Conservation (phyloP, 305 asterid genomes). For the Ilex paraguariensis region DNA sequence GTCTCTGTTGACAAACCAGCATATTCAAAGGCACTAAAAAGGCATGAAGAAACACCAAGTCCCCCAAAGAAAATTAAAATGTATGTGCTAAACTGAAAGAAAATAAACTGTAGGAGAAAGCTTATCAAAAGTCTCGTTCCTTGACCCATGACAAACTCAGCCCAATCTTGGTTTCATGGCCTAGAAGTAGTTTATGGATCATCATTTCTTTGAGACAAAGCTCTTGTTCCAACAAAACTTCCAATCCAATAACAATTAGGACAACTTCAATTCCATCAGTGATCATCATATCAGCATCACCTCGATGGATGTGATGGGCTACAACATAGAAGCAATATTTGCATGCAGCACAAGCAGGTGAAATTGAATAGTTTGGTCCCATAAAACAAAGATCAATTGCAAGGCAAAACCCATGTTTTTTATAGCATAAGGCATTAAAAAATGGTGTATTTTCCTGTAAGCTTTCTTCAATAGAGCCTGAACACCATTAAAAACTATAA, state of each 20-base stretch:
- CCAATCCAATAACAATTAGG: conserved; percentile 1
- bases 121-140: too few species aligned
- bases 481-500: conserved; percentile 1
- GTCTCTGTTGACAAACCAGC: not conserved
- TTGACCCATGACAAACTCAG: not conserved
- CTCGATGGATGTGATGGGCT: conserved; percentile 4
- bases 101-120: too few species aligned
- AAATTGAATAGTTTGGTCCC: too few species aligned
- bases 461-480: not conserved
- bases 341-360: not conserved
- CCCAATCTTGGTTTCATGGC: conserved; percentile 4
- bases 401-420: conserved; percentile 5
- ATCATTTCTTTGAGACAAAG: not conserved
- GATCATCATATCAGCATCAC: conserved; percentile 5
- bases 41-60: not conserved
- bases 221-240: not conserved
- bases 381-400: not conserved
- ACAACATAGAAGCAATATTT: conserved; percentile 5
- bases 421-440: conserved; percentile 3
- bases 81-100: not conserved
- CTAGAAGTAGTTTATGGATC: conserved; percentile 2
- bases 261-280: conserved; percentile 1
- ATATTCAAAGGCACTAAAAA: not conserved
- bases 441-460: conserved; percentile 3
- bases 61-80: not conserved